Evolutionary conservation across 805 yeast genomes (phyloP).

Genomic region (Saturnispora quitensis): DNA sequence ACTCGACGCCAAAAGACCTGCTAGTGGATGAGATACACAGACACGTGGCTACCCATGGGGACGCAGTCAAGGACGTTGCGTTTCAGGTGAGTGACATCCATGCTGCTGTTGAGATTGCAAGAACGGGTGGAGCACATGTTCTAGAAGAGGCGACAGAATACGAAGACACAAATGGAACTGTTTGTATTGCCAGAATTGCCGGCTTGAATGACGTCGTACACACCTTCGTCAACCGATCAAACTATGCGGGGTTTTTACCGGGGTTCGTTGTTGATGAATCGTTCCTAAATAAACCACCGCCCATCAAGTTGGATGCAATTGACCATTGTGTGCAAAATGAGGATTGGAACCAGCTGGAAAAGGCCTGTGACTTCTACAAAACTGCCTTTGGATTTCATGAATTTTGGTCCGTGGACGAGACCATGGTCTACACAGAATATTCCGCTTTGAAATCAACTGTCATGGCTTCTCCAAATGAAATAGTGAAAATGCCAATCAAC

Average conservation of each 20-base stretch:
- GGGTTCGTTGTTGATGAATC: constrained; percentile 12
- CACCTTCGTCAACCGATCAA: constrained; percentile 45
- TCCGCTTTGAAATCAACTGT: constrained; percentile 68
- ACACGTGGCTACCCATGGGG: constrained; percentile 55
- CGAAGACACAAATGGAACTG: constrained; percentile 41
- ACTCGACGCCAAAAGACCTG: constrained; percentile 9
- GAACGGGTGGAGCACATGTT: constrained; percentile 39
- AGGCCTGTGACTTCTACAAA: constrained; percentile 51
- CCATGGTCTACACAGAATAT: constrained; percentile 57
- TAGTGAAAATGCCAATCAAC: constrained; percentile 72
- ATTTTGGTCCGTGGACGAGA: constrained; percentile 82
- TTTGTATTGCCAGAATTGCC: constrained; percentile 42
- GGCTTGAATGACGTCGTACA: constrained; percentile 60
- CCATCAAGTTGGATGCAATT: constrained; percentile 33
- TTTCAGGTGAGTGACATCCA: constrained; percentile 50
- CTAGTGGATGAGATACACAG: constrained; percentile 30
- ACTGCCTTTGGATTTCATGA: constrained; percentile 61
- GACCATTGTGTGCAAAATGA: constrained; percentile 82
- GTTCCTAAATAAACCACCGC: not conserved
- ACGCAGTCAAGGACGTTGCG: constrained; percentile 71
- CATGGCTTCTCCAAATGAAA: constrained; percentile 60
- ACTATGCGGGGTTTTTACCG: constrained; percentile 22
- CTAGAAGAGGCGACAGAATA: constrained; percentile 19
- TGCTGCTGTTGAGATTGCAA: constrained; percentile 36
- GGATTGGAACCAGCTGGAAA: constrained; percentile 57